These are phyloP conservation scores for Triticum urartu DNA, from an alignment of 176 grass and related monocot species.

Conservation along the genomic window DNA sequence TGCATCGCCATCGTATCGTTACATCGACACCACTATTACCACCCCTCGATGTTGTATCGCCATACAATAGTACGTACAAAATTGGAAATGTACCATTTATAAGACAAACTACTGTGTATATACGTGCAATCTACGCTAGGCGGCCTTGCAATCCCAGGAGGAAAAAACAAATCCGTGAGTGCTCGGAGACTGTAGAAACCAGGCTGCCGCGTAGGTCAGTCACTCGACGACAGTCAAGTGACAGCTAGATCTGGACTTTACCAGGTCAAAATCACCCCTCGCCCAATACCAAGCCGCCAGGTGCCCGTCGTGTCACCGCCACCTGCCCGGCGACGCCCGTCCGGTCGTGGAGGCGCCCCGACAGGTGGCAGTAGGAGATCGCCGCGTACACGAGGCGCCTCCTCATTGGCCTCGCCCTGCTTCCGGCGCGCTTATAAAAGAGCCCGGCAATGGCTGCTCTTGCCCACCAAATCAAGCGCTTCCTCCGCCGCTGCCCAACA, in stretches of 20 bases:
- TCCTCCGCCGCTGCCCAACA: background rate
- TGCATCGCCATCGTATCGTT: background rate
- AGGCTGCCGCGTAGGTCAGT: conserved; percentile 10
- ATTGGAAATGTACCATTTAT: no score
- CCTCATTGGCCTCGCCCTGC: conserved; percentile 14
- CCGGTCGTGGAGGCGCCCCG: background rate
- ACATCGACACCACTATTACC: background rate
- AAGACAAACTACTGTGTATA: no score
- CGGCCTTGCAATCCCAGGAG: no score
- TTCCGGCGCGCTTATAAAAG: conserved; percentile 48
- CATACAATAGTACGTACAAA: background rate
- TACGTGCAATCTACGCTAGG: no score
- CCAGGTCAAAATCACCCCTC: conserved; percentile 38
- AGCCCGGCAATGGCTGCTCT: conserved; percentile 26
- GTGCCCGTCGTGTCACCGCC: conserved; percentile 33
- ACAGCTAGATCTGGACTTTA: conserved; percentile 38
- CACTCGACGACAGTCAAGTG: background rate
- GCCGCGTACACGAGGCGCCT: background rate
- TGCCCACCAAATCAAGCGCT: conserved; percentile 18
- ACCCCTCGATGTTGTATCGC: background rate
- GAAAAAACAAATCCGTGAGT: background rate
- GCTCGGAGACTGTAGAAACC: background rate
- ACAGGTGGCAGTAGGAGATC: conserved; percentile 27
- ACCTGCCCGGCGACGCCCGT: conserved; percentile 29
- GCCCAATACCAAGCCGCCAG: conserved; percentile 16